Percentiles rank a stretch among this genome's conserved stretches.
Evolutionary conservation across 345 rosid genomes (phyloP).

Genomic region (Citrus reticulata): DNA sequence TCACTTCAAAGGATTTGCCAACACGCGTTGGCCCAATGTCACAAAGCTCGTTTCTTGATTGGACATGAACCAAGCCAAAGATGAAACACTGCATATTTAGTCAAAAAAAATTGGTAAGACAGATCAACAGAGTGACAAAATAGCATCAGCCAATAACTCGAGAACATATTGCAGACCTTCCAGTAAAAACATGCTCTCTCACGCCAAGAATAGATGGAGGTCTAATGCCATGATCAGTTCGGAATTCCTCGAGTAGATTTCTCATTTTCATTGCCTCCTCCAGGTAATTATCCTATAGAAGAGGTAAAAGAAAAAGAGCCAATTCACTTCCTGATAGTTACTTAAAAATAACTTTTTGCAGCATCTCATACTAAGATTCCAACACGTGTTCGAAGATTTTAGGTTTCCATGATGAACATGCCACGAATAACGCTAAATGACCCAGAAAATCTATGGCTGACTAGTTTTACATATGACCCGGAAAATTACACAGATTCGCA

Average conservation of each 20-base stretch:
- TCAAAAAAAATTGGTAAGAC: slow-evolving; percentile 20
- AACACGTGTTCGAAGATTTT: not conserved
- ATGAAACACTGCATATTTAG: slow-evolving; percentile 82
- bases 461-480: not conserved
- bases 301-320: slow-evolving; percentile 7
- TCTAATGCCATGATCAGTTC: slow-evolving; percentile 86
- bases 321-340: not conserved
- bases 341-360: not conserved
- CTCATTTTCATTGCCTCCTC: slow-evolving; percentile 99
- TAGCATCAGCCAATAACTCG: not conserved
- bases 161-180: slow-evolving; percentile 54
- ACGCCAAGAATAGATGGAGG: slow-evolving; percentile 97
- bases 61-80: slow-evolving; percentile 98
- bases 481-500: not conserved
- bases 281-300: slow-evolving; percentile 81
- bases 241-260: slow-evolving; percentile 95
- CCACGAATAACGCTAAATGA: not conserved
- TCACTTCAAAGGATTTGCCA: slow-evolving; percentile 93
- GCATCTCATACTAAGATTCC: not conserved
- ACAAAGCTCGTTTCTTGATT: slow-evolving; percentile 99
- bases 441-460: not conserved
- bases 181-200: slow-evolving; percentile 90
- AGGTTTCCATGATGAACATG: not conserved
- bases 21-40: slow-evolving; percentile 91
- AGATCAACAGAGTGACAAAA: slow-evolving; percentile 12